These are phyloP conservation scores for Catenaria anguillulae DNA, from an alignment of 371 early-diverging fungal genomes.

Conservation along the genomic window DNA sequence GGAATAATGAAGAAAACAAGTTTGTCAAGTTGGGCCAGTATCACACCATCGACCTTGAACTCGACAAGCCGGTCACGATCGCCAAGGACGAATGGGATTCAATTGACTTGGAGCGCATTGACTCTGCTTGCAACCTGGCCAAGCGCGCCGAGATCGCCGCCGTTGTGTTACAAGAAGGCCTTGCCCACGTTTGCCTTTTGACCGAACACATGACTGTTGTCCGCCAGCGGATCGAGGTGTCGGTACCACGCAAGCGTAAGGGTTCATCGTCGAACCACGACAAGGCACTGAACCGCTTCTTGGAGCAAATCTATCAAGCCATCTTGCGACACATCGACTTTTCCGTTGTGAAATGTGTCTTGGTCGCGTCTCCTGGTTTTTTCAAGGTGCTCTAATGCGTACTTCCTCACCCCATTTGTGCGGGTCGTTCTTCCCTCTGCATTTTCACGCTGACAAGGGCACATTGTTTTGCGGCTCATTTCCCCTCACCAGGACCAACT, in stretches of 20 bases:
- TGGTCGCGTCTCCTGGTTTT: constrained; percentile 91
- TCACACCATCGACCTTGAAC: constrained; percentile 87
- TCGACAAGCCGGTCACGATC: constrained; percentile 73
- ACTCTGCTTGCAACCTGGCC: constrained; percentile 76
- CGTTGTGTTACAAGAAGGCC: constrained; percentile 81
- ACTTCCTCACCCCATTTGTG: background rate
- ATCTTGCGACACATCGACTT: constrained; percentile 74
- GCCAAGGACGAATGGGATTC: constrained; percentile 84
- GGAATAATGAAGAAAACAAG: constrained; percentile 68
- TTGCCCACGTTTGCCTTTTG: constrained; percentile 84
- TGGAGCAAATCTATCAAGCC: constrained; percentile 75
- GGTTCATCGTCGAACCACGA: constrained; percentile 78
- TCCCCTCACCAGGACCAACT: constrained; percentile 46
- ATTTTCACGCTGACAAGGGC: background rate
- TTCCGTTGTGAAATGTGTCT: constrained; percentile 74
- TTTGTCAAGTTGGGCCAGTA: constrained; percentile 87
- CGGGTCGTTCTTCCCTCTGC: too few relatives aligned
- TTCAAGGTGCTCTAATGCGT: constrained; percentile 45
- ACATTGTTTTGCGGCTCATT: constrained; percentile 1
- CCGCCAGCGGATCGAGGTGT: constrained; percentile 74
- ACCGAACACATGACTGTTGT: constrained; percentile 91
- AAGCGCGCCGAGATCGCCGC: constrained; percentile 89
- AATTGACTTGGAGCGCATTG: constrained; percentile 72
- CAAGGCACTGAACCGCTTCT: constrained; percentile 71
- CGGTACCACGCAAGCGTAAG: constrained; percentile 81